Base-by-base conservation (phyloP, 306 rosid genomes). In the Glycine soja region DNA sequence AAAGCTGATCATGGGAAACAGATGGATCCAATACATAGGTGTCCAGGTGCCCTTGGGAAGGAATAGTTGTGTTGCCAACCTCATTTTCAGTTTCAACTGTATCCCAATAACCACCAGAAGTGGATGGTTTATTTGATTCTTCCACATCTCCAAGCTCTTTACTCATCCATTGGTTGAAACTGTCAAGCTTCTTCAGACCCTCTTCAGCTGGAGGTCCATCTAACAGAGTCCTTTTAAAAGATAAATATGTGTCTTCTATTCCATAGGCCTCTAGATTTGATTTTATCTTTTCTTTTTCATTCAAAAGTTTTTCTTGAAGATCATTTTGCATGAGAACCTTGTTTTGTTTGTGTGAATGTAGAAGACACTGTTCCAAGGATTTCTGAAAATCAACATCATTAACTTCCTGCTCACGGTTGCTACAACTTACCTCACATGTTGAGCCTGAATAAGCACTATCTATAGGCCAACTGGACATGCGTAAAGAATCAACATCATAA, bases 151-250 rank as follows among this genome's bases (percentile, higher is more conserved):
- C 95, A 46, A 94, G 92, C 83, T 92, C 97, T 78, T 81, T 91
- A 77, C 86, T 87, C 93, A 92, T 90, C 97, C 97, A 94, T 88
- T 70, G 90, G 86, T 86, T 90, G 88, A 92, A 94, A 84, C 97
- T 94, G 83, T 92, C 97, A 36, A 82, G 86, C 87, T 91, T 94
- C 83, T 86, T 91, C 82, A 94, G 82, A 76, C 92, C 87, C 68
- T 74, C 86, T 82, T 87, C 93, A 57, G 77, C 70, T 9, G 66
- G 43, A 75, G 88, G 14, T 53, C 87, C 87, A 81, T 83, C 92
- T 47, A 89, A 79, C 63, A 70, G 75, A 54, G 90, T 81, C 82
- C 86, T 75, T 70, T 80, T 90, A 48, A 62, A 71, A 59, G 84
- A 70, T 74, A 83, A 83, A 64, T 36, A 14, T 53, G 69, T 61